These are phyloP conservation scores for Penicillium sp. DNA, from an alignment of 2,329 filamentous ascomycete genomes.

Conservation along the genomic window DNA sequence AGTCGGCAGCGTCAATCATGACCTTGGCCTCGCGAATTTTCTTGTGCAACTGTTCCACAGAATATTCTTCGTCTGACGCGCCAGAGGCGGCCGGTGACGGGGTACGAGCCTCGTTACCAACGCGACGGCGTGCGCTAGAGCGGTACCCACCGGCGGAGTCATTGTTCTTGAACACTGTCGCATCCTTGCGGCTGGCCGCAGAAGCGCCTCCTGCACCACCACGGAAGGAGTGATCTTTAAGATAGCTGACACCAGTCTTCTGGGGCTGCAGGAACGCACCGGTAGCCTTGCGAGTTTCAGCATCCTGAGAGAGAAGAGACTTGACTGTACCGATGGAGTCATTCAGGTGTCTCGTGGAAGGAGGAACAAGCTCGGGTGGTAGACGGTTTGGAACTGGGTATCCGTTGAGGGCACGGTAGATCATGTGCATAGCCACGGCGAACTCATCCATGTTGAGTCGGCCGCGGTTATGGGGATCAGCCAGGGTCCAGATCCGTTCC, in stretches of 20 bases:
- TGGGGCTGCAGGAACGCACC: constrained; percentile 90
- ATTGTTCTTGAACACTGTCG: constrained; percentile 94
- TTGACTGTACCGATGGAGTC: constrained; percentile 93
- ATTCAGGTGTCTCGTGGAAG: constrained; percentile 88
- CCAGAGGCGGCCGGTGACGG: constrained; percentile 76
- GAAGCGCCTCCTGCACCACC: constrained; percentile 59
- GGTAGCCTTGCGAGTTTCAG: constrained; percentile 81
- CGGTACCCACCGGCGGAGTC: constrained; percentile 89
- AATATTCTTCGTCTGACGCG: constrained; percentile 72
- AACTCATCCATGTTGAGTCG: constrained; percentile 96
- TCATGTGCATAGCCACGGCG: constrained; percentile 97
- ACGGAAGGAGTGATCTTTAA: constrained; percentile 92
- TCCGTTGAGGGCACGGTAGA: constrained; percentile 94
- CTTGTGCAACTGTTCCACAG: constrained; percentile 84
- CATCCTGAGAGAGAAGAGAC: constrained; percentile 82
- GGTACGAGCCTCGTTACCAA: constrained; percentile 68
- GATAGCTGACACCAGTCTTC: constrained; percentile 95
- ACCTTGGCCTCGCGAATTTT: constrained; percentile 93
- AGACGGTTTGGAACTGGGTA: constrained; percentile 86
- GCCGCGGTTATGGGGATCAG: constrained; percentile 91
- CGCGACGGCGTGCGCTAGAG: constrained; percentile 85
- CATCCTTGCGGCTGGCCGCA: constrained; percentile 75
- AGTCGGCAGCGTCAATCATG: constrained; percentile 92
- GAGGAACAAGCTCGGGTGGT: constrained; percentile 88
- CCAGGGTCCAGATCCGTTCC: constrained; percentile 90